Evolutionary conservation across 441 rosid genomes (phyloP).

Genomic region (Mallotus japonicus): DNA sequence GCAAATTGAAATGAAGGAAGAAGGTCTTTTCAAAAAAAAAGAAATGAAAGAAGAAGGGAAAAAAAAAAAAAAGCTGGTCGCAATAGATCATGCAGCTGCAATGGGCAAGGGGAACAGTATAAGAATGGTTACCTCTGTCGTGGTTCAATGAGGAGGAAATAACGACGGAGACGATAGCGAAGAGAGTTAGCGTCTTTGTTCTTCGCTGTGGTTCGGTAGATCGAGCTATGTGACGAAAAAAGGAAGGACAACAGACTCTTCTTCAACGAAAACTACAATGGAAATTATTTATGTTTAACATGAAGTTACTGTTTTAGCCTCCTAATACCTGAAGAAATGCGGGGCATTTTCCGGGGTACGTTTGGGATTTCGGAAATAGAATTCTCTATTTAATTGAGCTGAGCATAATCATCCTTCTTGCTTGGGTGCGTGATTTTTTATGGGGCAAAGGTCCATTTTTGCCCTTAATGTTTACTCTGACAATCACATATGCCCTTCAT

Average conservation of each 20-base stretch:
- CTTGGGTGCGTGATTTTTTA: neutral
- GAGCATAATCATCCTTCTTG: neutral
- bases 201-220: conserved; percentile 29
- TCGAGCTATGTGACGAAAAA: conserved; percentile 25
- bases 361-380: neutral
- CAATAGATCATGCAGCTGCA: conserved; percentile 11
- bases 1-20: neutral
- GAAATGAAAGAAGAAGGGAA: too few relatives aligned
- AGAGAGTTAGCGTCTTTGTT: conserved; percentile 7
- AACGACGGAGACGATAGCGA: neutral
- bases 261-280: conserved; percentile 23
- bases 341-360: neutral
- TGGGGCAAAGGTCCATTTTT: too few relatives aligned
- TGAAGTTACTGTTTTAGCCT: conserved; percentile 17
- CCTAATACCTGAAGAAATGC: neutral
- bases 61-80: too few relatives aligned
- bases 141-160: conserved; percentile 10
- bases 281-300: neutral
- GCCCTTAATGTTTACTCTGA: too few relatives aligned
- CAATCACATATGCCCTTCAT: too few relatives aligned
- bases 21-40: too few relatives aligned
- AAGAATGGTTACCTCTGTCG: conserved; percentile 26
- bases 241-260: neutral
- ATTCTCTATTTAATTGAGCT: neutral
- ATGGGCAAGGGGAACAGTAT: neutral